Base-by-base conservation (phyloP, 371 early-diverging fungal genomes). In the Mortierella sp. region DNA sequence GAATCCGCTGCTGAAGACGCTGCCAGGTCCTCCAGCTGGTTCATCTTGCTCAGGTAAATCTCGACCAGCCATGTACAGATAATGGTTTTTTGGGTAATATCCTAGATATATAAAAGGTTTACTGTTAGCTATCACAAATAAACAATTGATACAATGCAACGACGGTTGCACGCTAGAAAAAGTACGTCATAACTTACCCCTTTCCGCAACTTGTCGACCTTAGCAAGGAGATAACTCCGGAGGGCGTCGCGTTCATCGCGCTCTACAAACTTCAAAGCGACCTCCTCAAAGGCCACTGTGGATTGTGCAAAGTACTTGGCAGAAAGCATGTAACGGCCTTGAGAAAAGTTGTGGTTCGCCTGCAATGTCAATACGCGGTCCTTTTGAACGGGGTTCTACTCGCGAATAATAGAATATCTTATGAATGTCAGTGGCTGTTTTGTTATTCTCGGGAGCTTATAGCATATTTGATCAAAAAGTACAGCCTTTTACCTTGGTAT, bases 61-160 rank as follows among this genome's bases (percentile, higher is more conserved):
- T 98, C 98, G 13, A 97, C 91, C 9, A 97, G 91, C 98, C 98
- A 98, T 54, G 95, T 96, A 2, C 94, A 93, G 13, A 98, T 76
- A 57, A 98, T 89, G 5, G 95, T 95, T 64, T 90, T 92, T 90
- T 98, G 98, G 0, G 94, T 95, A 6, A 89, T 88, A 78, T 97
- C 96, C 94, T 96, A 79, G n/a, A 72, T 43, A 16, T 11, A 14
- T 9, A 57, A 11, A 31, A 16, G 19, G 61, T 26, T 16, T 13
- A 16, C 43, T 73, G 37, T 31, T 55, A 70, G 50, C 8, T 54
- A 26, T 10, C 31, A 19, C 61, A 21, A n/a, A 21, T 24, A 40
- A 67, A 40, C 9, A 40, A 4, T 11, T 0, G 11, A 2, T 40
- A 31, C 16, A 40, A 26, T 34, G 40, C 16, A 50, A 50, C 13